Evolutionary conservation across 2,329 filamentous ascomycete genomes (phyloP).

Genomic region (Juglanconis juglandina): DNA sequence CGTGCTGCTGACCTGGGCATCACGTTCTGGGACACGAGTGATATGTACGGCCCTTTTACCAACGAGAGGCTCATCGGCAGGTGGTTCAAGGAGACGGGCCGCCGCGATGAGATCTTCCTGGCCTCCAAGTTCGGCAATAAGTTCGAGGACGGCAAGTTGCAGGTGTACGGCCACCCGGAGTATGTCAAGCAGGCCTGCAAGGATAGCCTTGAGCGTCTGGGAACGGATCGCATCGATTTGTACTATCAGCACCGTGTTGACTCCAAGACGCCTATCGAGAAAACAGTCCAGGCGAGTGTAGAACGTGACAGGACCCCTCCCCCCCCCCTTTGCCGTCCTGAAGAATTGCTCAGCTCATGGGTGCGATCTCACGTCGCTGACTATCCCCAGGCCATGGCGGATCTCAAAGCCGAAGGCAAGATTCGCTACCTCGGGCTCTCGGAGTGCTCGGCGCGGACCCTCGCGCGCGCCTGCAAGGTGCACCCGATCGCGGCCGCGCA

Average conservation of each 20-base stretch:
- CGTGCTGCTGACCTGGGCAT: constrained; percentile 20
- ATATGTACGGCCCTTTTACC: constrained; percentile 16
- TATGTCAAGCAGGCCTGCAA: constrained; percentile 28
- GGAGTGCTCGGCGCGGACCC: constrained; percentile 42
- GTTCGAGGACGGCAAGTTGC: constrained; percentile 14
- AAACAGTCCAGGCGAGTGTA: constrained; percentile 35
- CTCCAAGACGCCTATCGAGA: constrained; percentile 40
- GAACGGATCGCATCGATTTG: constrained; percentile 50
- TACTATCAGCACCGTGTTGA: constrained; percentile 48
- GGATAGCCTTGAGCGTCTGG: constrained; percentile 41
- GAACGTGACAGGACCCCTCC: background rate
- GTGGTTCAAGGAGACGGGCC: constrained; percentile 40
- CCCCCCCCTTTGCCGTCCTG: background rate
- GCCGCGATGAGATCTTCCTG: constrained; percentile 44
- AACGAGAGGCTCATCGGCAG: constrained; percentile 41
- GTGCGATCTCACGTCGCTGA: background rate
- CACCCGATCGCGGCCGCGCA: constrained; percentile 47
- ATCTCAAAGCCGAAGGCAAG: constrained; percentile 48
- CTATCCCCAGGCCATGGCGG: constrained; percentile 36
- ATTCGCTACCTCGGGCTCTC: constrained; percentile 49
- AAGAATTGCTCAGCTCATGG: background rate
- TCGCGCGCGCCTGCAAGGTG: constrained; percentile 45
- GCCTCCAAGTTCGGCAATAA: constrained; percentile 36
- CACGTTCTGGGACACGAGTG: constrained; percentile 20
- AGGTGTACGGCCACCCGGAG: constrained; percentile 23